Base-by-base conservation (phyloP, 2,329 filamentous ascomycete genomes). In the Stemphylium vesicarium region DNA sequence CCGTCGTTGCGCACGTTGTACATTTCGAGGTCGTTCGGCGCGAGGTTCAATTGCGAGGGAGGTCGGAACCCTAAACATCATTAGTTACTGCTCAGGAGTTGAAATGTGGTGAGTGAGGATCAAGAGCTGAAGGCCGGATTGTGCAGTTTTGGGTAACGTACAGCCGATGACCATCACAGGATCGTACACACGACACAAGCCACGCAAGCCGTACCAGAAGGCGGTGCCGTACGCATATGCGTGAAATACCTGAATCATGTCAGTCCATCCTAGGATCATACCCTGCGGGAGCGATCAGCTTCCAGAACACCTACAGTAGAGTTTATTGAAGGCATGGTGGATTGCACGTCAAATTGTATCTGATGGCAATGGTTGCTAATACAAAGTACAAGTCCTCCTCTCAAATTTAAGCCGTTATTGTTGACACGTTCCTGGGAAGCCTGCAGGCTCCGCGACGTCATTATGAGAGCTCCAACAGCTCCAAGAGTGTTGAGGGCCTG, bases 1-100 rank as follows among this genome's bases (percentile, higher is more conserved):
- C 65, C 65, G 18, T 68, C 65, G 39, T 58, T 66, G 48, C 59
- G 60, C 16, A 68, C 50, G 37, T 65, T 68, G 55, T 68, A 68
- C 26, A 62, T 52, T 24, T 68, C 65, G 24, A 68, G 65, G n/a
- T 66, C 62, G 39, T 65, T 68, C 18, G 64, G 54, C 0, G 50
- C 37, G 20, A 66, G 62, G 41, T 63, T 55, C 12, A 60, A 50
- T 57, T 68, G 65, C 12, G 64, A 60, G 22, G 65, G 65, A 16
- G 65, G 65, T 0, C 65, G 64, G 49, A 68, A 68, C 65, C 63
- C 63, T 65, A 33, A 1, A 10, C 8, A 13, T 18, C 40, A 24
- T 63, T 39, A 63, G 50, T 43, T 4, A 22, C 35, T n/a, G 13
- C 12, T 18, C n/a, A 1, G 18, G 2, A 3, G 11, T 31, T 13